phyloP scores from a whole-genome alignment of 176 grass and related monocot species.

The Musa itinerans region DNA sequence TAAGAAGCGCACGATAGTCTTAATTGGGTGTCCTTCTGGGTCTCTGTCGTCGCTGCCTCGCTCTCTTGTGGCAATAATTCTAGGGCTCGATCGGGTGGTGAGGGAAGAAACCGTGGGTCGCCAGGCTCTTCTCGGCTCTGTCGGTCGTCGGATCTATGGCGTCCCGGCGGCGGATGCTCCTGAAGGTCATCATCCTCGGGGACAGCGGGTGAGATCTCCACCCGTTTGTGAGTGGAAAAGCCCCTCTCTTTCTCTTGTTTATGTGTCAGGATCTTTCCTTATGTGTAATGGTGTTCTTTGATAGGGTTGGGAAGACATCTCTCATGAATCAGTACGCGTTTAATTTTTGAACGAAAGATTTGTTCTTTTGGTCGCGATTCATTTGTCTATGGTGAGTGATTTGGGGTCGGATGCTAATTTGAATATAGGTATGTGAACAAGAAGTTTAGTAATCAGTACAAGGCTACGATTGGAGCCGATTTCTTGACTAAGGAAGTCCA shows the following conservation, averaged over 20 bases:
- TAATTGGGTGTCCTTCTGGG: too few species aligned
- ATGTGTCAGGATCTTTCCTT: neutral
- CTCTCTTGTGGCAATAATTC: neutral
- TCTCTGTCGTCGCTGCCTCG: too few species aligned
- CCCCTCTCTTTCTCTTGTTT: neutral
- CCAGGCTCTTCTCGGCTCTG: neutral
- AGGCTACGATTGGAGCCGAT: conserved; percentile 7
- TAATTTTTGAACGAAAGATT: neutral
- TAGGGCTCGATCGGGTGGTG: neutral
- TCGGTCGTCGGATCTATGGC: neutral
- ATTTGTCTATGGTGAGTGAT: neutral
- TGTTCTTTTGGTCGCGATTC: neutral
- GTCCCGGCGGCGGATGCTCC: conserved; percentile 7
- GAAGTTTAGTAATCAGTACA: conserved; percentile 18
- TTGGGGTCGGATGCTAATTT: neutral
- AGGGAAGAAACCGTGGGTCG: neutral
- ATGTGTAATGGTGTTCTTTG: neutral
- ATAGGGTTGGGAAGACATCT: conserved; percentile 17
- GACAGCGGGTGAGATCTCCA: conserved; percentile 12
- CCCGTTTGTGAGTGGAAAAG: neutral
- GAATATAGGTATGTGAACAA: conserved; percentile 6
- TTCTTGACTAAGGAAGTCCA: conserved; percentile 21
- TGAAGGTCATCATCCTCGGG: conserved; percentile 15
- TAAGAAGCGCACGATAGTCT: too few species aligned
- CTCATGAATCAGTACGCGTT: conserved; percentile 15